Base-by-base conservation (phyloP, 1,284 basidiomycete species). In the Cerioporus squamosus region DNA sequence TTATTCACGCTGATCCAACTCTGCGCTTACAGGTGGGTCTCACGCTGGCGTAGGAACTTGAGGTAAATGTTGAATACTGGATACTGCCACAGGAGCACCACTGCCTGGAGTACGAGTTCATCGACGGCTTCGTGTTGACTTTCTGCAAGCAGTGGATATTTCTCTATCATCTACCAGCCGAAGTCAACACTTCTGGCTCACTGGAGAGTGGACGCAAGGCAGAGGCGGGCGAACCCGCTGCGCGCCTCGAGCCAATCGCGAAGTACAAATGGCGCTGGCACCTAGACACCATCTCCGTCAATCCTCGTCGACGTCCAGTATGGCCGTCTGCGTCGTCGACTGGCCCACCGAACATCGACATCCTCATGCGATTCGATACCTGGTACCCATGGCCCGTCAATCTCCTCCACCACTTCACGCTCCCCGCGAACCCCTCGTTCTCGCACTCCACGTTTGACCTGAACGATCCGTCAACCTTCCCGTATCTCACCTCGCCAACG, bases 311-410 rank as follows among this genome's bases (percentile, higher is more conserved):
- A 17, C 46, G 62, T 63, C 18, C 72, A 72, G 50, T 50, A 31
- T 12, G 31, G 64, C 66, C 17, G 70, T 71, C 57, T 56, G 58
- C 31, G 61, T 8, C 44, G 8, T 29, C 23, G 12, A 2, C 26
- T n/a, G 12, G 29, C 20, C 17, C 53, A 42, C 63, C 70, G 72
- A 2, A 71, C 78, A 76, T 88, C 58, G 80, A 80, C 59, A 73
- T 87, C 22, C 74, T 86, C 44, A 66, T 88, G 23, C 83, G 88
- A 14, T 88, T 84, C 65, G 80, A 80, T 14, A 85, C 81, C 66
- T 76, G 74, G 55, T 84, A 81, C 60, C 86, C 86, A 5, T 89
- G 86, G 87, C 85, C 87, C 0, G 80, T 85, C 58, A 89, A 90
- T 69, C 72, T 85, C 40, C 74, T 90, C 14, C 85, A 88, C 61